Evolutionary conservation across 2,329 filamentous ascomycete species (phyloP), one percentile per base, ranked within the genome.

Genomic region (Fusarium sp.): DNA sequence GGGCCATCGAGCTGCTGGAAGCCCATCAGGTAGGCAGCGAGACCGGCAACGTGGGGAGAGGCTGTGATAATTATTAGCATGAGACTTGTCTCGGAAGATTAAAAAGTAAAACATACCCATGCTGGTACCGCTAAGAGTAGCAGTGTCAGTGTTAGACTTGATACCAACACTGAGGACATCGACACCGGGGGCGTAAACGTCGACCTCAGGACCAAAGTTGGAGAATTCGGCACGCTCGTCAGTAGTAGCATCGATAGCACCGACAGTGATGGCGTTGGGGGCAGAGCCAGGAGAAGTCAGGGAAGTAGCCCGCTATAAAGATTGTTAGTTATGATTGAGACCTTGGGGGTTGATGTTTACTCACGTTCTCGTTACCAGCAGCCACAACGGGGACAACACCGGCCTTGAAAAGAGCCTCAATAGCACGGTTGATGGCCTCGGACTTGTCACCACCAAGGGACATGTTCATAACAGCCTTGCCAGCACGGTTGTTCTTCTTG

Each of bases 11-110:
- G 77, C 55, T 78, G 73, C 79, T 88, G 85, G 57, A 89, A 82
- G 54, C 80, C 74, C 81, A 92, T 89, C 31, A 93, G 80, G 79
- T 92, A 93, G 28, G 89, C 89, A 16, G 88, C 89, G 6, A 93
- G 82, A 49, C 91, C 91, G 49, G 88, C 85, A 56, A 92, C 84
- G 76, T 92, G 90, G 3, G 90, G 90, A 14, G 85, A 85, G 26
- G 90, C 89, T 80, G 42, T 26, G 16, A 45, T 16, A 18, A 30
- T 8, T 16, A 50, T 74, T 53, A 76, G 74, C 45, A 55, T 66
- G 12, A 23, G 49, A 37, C 37, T 23, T 26, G 21, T 21, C 30
- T 34, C 31, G 44, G 23, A 34, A 23, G 19, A 8, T 4, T n/a
- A n/a, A 3, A 21, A 7, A 43, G 21, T 30, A 31, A 51, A 44